phyloP scores from a whole-genome alignment of 768 basidiomycete species.

The Asterophora lycoperdoides region DNA sequence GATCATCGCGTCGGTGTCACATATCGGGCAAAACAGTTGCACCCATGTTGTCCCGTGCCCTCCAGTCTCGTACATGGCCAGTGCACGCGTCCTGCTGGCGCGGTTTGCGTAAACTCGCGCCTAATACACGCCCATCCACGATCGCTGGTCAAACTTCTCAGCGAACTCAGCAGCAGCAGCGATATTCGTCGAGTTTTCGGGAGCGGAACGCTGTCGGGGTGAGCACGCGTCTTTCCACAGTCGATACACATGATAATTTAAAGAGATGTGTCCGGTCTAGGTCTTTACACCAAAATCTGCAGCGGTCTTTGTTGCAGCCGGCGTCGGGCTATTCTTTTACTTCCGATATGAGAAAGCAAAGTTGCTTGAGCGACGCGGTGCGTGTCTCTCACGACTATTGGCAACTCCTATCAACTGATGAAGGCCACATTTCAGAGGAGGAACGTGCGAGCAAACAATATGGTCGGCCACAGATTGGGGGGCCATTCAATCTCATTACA shows the following conservation, averaged over 20 bases:
- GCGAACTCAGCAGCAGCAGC: conserved; percentile 2
- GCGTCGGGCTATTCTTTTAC: conserved; percentile 79
- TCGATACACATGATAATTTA: background rate
- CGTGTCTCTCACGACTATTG: conserved; percentile 21
- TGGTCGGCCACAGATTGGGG: conserved; percentile 87
- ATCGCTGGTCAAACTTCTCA: background rate
- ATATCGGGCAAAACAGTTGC: conserved; percentile 6
- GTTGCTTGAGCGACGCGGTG: conserved; percentile 72
- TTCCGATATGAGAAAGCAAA: conserved; percentile 85
- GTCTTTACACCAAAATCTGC: conserved; percentile 91
- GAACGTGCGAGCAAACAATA: conserved; percentile 69
- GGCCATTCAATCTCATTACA: conserved; percentile 75
- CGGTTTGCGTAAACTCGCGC: background rate
- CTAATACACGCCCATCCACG: background rate
- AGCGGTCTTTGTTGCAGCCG: conserved; percentile 77
- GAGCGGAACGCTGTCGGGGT: conserved; percentile 35
- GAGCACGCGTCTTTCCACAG: conserved; percentile 10
- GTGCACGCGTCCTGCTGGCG: background rate
- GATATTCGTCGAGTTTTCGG: conserved; percentile 25
- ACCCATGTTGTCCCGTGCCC: conserved; percentile 13
- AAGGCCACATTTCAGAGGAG: conserved; percentile 45
- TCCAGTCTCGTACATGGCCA: conserved; percentile 14
- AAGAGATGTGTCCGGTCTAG: conserved; percentile 34
- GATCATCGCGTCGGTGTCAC: conserved; percentile 1
- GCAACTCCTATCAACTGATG: background rate